Conservation (phyloP, 495 filamentous ascomycete species). For the Lasiosphaeriaceae sp. region DNA sequence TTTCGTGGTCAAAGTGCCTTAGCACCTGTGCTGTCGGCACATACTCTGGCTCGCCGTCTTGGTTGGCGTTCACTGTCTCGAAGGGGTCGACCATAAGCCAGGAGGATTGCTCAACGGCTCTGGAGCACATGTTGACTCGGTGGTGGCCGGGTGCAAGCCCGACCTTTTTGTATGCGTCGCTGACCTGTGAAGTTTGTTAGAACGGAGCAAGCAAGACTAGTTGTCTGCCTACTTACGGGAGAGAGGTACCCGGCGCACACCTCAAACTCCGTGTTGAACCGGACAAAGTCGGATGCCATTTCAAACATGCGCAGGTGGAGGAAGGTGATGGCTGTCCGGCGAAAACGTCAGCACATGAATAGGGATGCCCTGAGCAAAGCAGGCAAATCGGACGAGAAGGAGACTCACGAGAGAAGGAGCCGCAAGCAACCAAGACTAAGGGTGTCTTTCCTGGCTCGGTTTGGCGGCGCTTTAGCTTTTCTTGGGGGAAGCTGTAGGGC, state of each 20-base stretch:
- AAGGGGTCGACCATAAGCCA: slow-evolving; percentile 89
- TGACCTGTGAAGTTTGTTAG: slow-evolving; percentile 18
- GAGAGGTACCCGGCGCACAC: slow-evolving; percentile 80
- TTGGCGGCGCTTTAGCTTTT: slow-evolving; percentile 67
- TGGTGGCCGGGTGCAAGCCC: slow-evolving; percentile 60
- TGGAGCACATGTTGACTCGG: slow-evolving; percentile 62
- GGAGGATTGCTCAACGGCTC: slow-evolving; percentile 72
- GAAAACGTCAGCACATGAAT: slow-evolving; percentile 11
- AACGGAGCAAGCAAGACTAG: too few relatives aligned
- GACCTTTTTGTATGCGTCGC: slow-evolving; percentile 85
- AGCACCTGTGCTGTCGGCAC: slow-evolving; percentile 84
- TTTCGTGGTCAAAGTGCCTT: slow-evolving; percentile 84
- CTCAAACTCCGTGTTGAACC: slow-evolving; percentile 78
- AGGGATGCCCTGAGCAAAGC: background rate
- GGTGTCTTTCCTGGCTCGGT: slow-evolving; percentile 67
- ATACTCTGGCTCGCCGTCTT: slow-evolving; percentile 70
- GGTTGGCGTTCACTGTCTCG: slow-evolving; percentile 39
- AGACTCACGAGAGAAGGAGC: slow-evolving; percentile 63
- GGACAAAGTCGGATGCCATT: slow-evolving; percentile 77
- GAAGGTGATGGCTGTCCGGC: slow-evolving; percentile 62
- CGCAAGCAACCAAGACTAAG: slow-evolving; percentile 81
- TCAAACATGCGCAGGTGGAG: slow-evolving; percentile 94
- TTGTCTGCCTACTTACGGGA: slow-evolving; percentile 12
- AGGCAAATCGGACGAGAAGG: background rate
- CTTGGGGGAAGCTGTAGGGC: slow-evolving; percentile 69